Conservation (phyloP, 768 basidiomycete species). For the Boletus fagicola region DNA sequence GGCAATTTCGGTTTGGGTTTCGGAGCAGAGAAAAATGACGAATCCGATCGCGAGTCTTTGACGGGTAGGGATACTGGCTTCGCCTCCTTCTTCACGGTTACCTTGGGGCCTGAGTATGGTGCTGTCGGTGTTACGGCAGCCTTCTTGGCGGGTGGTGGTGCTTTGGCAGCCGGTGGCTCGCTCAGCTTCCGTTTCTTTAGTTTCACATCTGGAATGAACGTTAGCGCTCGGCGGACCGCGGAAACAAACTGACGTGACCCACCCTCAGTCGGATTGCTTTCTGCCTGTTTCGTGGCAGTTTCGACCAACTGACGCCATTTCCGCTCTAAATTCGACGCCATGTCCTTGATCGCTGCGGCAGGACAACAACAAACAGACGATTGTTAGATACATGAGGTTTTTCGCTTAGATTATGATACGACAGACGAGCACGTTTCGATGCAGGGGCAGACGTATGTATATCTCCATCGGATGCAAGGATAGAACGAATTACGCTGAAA, state of each 20-base stretch:
- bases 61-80: conserved; percentile 37
- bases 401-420: conserved; percentile 35
- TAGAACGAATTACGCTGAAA: conserved; percentile 15
- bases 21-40: conserved; percentile 85
- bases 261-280: conserved; percentile 61
- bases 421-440: conserved; percentile 30
- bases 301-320: conserved; percentile 72
- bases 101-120: conserved; percentile 29
- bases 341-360: conserved; percentile 83
- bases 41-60: conserved; percentile 82
- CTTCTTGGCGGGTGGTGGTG: conserved; percentile 64
- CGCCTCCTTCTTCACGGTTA: conserved; percentile 57
- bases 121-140: conserved; percentile 40
- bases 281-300: conserved; percentile 45
- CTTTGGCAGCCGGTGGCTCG: conserved; percentile 48
- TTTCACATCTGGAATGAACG: conserved; percentile 45
- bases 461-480: conserved; percentile 27
- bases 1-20: conserved; percentile 83
- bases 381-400: conserved; percentile 66
- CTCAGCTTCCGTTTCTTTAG: conserved; percentile 72
- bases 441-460: conserved; percentile 31
- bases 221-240: conserved; percentile 26
- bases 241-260: conserved; percentile 56
- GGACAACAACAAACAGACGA: conserved; percentile 41
- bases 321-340: conserved; percentile 84